Evolutionary conservation across 179 eudicot genomes (phyloP).

Genomic region (Spinacia oleracea): DNA sequence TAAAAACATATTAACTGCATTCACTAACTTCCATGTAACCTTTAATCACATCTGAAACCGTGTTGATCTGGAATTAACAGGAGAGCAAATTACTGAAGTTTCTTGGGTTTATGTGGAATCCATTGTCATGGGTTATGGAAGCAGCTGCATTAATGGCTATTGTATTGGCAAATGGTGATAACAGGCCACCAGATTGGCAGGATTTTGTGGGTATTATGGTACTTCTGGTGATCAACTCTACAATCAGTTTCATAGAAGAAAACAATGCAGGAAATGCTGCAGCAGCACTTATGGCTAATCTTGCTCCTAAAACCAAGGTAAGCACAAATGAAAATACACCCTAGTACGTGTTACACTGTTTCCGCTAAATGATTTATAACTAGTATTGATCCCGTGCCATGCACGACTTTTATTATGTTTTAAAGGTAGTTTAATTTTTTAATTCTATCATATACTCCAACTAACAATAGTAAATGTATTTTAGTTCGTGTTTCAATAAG

Average conservation of each 20-base stretch:
- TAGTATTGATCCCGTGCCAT: too few species aligned
- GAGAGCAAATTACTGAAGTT: slow-evolving; percentile 90
- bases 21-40: not conserved
- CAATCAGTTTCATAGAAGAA: slow-evolving; percentile 90
- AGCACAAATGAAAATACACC: not conserved
- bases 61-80: slow-evolving; percentile 33
- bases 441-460: too few species aligned
- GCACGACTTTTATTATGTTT: too few species aligned
- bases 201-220: slow-evolving; percentile 85
- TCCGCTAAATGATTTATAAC: not conserved
- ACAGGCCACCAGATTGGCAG: slow-evolving; percentile 92
- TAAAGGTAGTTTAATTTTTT: too few species aligned
- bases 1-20: not conserved
- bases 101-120: slow-evolving; percentile 96
- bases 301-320: slow-evolving; percentile 93
- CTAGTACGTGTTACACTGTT: not conserved
- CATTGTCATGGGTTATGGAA: slow-evolving; percentile 97
- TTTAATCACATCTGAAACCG: slow-evolving; percentile 10
- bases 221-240: slow-evolving; percentile 78
- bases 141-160: slow-evolving; percentile 92
- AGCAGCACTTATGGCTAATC: slow-evolving; percentile 94
- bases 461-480: too few species aligned
- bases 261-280: slow-evolving; percentile 96
- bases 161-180: slow-evolving; percentile 77
- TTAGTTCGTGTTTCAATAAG: too few species aligned